These are phyloP conservation scores for Salix exigua DNA, from an alignment of 345 rosid genomes.

Conservation along the genomic window DNA sequence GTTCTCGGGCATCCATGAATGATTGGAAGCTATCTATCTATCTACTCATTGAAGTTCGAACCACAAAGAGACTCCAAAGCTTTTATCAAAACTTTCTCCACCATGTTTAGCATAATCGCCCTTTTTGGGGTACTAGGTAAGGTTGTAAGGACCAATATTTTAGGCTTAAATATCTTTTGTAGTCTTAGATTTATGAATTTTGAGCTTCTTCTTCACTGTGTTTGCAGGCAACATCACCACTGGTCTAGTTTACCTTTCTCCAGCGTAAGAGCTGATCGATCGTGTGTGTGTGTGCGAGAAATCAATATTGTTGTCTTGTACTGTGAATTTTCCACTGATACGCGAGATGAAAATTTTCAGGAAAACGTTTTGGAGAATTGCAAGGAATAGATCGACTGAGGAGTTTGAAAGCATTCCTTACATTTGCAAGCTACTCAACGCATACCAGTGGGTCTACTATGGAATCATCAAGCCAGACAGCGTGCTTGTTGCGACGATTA, in stretches of 20 bases:
- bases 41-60: too few species aligned
- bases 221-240: conserved; percentile 72
- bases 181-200: not conserved
- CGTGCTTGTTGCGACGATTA: conserved; percentile 67
- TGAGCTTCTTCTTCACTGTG: not conserved
- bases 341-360: conserved; percentile 15
- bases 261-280: conserved; percentile 40
- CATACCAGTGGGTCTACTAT: conserved; percentile 68
- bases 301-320: not conserved
- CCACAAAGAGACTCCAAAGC: too few species aligned
- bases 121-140: conserved; percentile 43
- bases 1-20: too few species aligned
- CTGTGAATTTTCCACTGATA: not conserved
- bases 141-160: not conserved
- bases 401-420: conserved; percentile 74
- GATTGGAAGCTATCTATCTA: too few species aligned
- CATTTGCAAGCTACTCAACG: conserved; percentile 53
- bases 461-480: conserved; percentile 69
- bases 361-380: conserved; percentile 68
- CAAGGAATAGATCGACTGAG: conserved; percentile 60
- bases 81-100: not conserved
- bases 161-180: not conserved
- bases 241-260: conserved; percentile 66
- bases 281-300: not conserved
- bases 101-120: conserved; percentile 13